phyloP scores from a whole-genome alignment of 2,329 filamentous ascomycete species.

The Fusarium robinianum region DNA sequence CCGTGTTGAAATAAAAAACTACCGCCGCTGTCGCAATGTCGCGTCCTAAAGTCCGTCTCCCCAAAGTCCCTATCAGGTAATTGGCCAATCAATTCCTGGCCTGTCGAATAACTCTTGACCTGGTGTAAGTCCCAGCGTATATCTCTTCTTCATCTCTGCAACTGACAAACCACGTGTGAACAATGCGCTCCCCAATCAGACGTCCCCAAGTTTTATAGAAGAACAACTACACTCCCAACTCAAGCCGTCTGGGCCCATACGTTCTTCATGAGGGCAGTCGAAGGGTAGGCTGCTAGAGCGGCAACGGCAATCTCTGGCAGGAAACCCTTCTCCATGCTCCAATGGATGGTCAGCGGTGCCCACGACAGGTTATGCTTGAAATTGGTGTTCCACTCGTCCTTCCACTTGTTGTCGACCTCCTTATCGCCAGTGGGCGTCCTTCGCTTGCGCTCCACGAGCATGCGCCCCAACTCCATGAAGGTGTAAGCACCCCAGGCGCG shows the following conservation, averaged over 20 bases:
- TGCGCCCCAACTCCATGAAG: slow-evolving; percentile 71
- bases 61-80: too few species aligned
- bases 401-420: slow-evolving; percentile 48
- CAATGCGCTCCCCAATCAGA: too few species aligned
- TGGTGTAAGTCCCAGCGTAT: too few species aligned
- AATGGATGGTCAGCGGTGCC: slow-evolving; percentile 83
- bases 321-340: slow-evolving; percentile 69
- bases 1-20: too few species aligned
- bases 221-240: too few species aligned
- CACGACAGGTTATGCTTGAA: slow-evolving; percentile 73
- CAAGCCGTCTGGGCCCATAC: slow-evolving; percentile 49
- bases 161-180: too few species aligned
- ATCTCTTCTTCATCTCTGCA: too few species aligned
- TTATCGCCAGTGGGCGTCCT: slow-evolving; percentile 43
- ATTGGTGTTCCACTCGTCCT: slow-evolving; percentile 64
- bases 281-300: slow-evolving; percentile 51
- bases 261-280: slow-evolving; percentile 50
- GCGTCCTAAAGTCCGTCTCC: too few species aligned
- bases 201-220: too few species aligned
- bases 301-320: slow-evolving; percentile 49
- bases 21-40: too few species aligned
- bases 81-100: too few species aligned
- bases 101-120: too few species aligned
- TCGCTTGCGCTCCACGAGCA: slow-evolving; percentile 55
- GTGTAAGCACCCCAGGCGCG: slow-evolving; percentile 83